Percentiles rank a stretch among this genome's conserved stretches.
phyloP scores from a whole-genome alignment of 148 eudicot genomes.

The Amaranthus cruentus region DNA sequence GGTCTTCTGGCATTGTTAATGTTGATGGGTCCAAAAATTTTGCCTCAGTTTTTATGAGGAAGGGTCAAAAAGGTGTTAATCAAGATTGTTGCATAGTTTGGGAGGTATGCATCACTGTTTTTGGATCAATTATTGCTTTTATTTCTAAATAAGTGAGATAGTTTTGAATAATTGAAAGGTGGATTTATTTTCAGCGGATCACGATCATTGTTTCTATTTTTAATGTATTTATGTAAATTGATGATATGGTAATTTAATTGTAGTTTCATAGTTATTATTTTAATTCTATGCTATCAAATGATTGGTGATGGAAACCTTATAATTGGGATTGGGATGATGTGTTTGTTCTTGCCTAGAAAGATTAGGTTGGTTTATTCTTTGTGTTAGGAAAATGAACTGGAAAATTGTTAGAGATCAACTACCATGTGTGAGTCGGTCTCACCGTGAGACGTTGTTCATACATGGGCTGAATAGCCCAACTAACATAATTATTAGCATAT shows the following conservation, averaged over 20 bases:
- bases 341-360: background rate
- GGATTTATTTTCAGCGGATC: no score
- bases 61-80: slow-evolving; percentile 83
- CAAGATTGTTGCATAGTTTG: slow-evolving; percentile 96
- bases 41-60: slow-evolving; percentile 63
- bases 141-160: no score
- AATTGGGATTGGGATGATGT: background rate
- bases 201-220: background rate
- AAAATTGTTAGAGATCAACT: background rate
- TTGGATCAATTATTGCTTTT: background rate
- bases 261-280: background rate
- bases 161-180: no score
- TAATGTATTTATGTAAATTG: background rate
- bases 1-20: slow-evolving; percentile 61
- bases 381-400: slow-evolving; percentile 11
- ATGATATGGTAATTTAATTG: background rate
- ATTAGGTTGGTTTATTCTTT: slow-evolving; percentile 14
- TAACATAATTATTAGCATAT: no score
- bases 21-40: slow-evolving; percentile 58
- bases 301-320: slow-evolving; percentile 4
- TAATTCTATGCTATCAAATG: background rate
- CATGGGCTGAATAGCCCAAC: no score
- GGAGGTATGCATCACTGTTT: slow-evolving; percentile 55
- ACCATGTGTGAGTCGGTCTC: no score
- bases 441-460: no score